Conservation (phyloP, 163 green algal species). For the Smithsoniella earleae region DNA sequence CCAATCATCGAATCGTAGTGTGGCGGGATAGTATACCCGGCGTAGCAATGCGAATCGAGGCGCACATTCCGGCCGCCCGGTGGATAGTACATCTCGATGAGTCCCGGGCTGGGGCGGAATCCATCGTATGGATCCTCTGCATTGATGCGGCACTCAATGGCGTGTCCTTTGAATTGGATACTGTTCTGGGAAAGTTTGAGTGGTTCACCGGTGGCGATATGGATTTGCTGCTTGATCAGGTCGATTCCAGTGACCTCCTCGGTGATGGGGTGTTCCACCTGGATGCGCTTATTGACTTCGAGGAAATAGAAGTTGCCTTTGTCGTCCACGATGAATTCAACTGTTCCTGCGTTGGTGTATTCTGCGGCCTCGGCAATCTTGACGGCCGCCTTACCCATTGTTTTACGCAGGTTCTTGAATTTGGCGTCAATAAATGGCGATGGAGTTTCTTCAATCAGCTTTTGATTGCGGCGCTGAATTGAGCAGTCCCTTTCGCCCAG, state of each 20-base stretch:
- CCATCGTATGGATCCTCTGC: too few species aligned
- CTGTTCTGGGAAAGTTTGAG: too few species aligned
- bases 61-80: too few species aligned
- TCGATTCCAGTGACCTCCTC: constrained; percentile 72
- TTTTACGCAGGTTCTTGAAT: constrained; percentile 41
- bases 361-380: constrained; percentile 42
- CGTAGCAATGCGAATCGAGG: too few species aligned
- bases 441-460: constrained; percentile 37
- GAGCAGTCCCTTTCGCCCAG: constrained; percentile 76
- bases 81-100: too few species aligned
- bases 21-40: too few species aligned
- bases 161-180: too few species aligned
- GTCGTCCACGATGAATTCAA: constrained; percentile 80
- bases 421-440: background rate
- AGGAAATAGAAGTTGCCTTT: constrained; percentile 77
- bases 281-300: constrained; percentile 80
- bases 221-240: too few species aligned
- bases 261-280: constrained; percentile 85
- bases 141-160: too few species aligned
- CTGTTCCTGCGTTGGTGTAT: constrained; percentile 52
- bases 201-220: too few species aligned
- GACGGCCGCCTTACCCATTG: constrained; percentile 50
- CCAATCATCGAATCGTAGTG: too few species aligned
- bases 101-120: too few species aligned
- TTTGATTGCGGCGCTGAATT: constrained; percentile 74